Base-by-base conservation (phyloP, 2,329 filamentous ascomycete genomes). In the Ascochyta pisi region DNA sequence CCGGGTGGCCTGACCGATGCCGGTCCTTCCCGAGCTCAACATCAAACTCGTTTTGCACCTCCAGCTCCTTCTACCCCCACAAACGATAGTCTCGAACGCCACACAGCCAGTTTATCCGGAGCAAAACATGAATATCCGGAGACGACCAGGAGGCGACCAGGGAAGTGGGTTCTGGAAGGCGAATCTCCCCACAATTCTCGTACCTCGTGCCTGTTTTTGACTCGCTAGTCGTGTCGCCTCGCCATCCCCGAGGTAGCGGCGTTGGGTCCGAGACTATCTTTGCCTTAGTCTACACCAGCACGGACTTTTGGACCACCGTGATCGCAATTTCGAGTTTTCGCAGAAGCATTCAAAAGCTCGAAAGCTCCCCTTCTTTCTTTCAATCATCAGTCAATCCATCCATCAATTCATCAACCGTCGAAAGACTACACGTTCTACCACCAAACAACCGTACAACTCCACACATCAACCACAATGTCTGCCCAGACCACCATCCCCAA, bases 141-240 rank as follows among this genome's bases (percentile, higher is more conserved):
- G 52, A 40, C 52, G 46, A 55, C 22, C 23, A 46, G 31, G 53
- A 46, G 53, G 53, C 53, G 37, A 56, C 31, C 53, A 51, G 42
- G 53, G 53, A 56, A 56, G 53, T 56, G 53, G 53, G 53, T 51
- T 56, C 53, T 56, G 53, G 53, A 56, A 56, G 53, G 47, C 53
- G 53, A 56, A 56, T 56, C 53, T 51, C 53, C 53, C 53, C 53
- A 56, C 42, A 56, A 51, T 56, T 56, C 43, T 51, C 38, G 53
- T 51, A 51, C 47, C 53, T 56, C 53, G 53, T 56, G 53, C 53
- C 53, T 56, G 53, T 56, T 56, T 45, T 56, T 56, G 53, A 56
- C 53, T 56, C 53, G 47, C 53, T 56, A 56, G 53, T 51, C 38
- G 24, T 48, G 24, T 56, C 53, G 53, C 53, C 34, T 56, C 53